Base-by-base conservation (phyloP, 306 rosid species). In the Vigna radiata region DNA sequence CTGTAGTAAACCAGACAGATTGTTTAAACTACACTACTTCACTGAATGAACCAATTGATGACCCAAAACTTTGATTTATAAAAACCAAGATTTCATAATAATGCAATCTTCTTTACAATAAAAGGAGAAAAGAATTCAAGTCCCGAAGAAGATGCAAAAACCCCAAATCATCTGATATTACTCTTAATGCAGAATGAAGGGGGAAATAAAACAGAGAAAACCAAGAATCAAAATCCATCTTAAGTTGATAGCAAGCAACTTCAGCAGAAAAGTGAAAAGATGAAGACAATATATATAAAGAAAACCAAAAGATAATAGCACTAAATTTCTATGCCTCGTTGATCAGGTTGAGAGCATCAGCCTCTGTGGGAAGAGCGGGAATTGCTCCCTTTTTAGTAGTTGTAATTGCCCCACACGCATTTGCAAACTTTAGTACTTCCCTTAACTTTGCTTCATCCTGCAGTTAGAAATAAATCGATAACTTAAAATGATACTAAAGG, bases 341-440 rank as follows among this genome's bases (percentile, higher is more conserved):
- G 84, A 91, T 69, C 5, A 93, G 74, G 50, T 75, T 58, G 55
- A 83, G 82, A 8, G 21, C 96, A 4, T 93, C 92, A 29, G 91
- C 23, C 88, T 89, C 92, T 2, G 81, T 47, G 53, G 98, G 98
- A 64, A 93, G 97, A 21, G 97, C 96, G 0, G 97, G 98, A 44
- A 93, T 93, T 62, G 98, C 97, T n/a, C 98, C 98, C 77, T 91
- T 93, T 61, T 88, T 87, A 56, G 89, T 91, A 5, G 98, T 91
- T 67, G 98, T 93, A 70, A 93, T 89, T 67, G 98, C 98, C 79
- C 98, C 98, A 85, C 96, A 88, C 55, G 97, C 97, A 79, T 91
- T 93, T 18, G 98, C 88, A 82, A 87, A 93, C 83, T 73, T 91
- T 1, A 93, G 76, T 1, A 91, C 83, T 58, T 73, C 84, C 85